A percentile compares a stretch with the other conserved stretches of the same genome.
phyloP scores from a whole-genome alignment of 2,329 filamentous ascomycete genomes.

The Calonectria ilicicola region DNA sequence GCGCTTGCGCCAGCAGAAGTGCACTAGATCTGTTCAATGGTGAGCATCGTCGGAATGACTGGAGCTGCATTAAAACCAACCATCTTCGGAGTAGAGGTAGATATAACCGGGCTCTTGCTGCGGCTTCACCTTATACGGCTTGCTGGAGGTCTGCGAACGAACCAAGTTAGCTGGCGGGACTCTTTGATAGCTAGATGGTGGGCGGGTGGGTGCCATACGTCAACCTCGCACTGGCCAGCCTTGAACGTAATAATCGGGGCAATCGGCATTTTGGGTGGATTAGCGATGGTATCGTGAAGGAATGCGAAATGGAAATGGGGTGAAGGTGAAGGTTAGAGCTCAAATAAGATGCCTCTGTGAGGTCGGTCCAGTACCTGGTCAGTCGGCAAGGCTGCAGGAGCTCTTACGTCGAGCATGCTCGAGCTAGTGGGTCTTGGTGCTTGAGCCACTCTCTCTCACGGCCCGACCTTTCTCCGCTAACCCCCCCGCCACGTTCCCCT shows the following conservation, averaged over 20 bases:
- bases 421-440: not conserved
- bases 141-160: conserved; percentile 57
- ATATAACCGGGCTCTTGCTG: conserved; percentile 83
- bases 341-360: conserved; percentile 19
- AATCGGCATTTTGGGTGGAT: conserved; percentile 75
- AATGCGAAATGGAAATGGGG: conserved; percentile 22
- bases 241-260: conserved; percentile 94
- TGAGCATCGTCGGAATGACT: not conserved
- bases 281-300: not conserved
- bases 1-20: conserved; percentile 97
- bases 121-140: conserved; percentile 79
- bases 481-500: conserved; percentile 35
- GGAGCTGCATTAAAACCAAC: conserved; percentile 53
- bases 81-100: conserved; percentile 94
- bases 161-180: conserved; percentile 33
- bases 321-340: conserved; percentile 23
- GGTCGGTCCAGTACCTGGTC: conserved; percentile 15
- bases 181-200: not conserved
- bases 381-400: conserved; percentile 49
- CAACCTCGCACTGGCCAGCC: conserved; percentile 87
- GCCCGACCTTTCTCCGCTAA: conserved; percentile 31
- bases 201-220: conserved; percentile 66
- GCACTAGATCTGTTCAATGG: conserved; percentile 77
- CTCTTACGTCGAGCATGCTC: conserved; percentile 52
- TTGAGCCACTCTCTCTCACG: conserved; percentile 22